Percentiles rank a stretch among this genome's conserved stretches.
phyloP scores from a whole-genome alignment of 768 basidiomycete species.

The Trametes sanguinea region DNA sequence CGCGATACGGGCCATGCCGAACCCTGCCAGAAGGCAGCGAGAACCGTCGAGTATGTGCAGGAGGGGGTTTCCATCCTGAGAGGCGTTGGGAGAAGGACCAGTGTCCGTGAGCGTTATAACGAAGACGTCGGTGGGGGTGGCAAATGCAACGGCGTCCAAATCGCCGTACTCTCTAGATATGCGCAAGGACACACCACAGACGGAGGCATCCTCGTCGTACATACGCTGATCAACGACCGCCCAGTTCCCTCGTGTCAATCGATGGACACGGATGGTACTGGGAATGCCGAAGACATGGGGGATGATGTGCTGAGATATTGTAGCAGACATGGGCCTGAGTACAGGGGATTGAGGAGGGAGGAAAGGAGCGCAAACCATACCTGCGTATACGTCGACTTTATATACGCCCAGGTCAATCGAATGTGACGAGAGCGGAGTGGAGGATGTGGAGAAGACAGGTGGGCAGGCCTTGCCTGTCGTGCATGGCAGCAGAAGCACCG shows the following conservation, averaged over 20 bases:
- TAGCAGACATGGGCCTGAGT: not conserved
- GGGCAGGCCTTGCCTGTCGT: no score
- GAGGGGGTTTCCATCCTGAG: not conserved
- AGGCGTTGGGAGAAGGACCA: no score
- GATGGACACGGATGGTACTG: not conserved
- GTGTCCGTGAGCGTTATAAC: not conserved
- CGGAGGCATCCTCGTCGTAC: not conserved
- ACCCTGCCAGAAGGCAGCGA: conserved; percentile 27
- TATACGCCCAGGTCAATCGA: no score
- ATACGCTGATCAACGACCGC: not conserved
- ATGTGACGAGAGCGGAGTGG: no score
- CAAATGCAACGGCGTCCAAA: conserved; percentile 19
- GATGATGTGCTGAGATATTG: not conserved
- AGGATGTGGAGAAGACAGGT: no score
- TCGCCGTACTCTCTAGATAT: conserved; percentile 8
- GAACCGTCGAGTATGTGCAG: not conserved
- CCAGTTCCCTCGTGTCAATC: not conserved
- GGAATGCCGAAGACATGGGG: not conserved
- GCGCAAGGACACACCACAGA: conserved; percentile 20
- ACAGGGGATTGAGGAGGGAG: not conserved
- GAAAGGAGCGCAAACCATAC: not conserved
- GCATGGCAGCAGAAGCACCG: no score
- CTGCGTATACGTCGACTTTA: no score
- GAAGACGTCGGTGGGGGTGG: conserved; percentile 14
- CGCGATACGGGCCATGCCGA: conserved; percentile 40